Conservation (phyloP, 2,329 filamentous ascomycete genomes). For the Tothia fuscella region DNA sequence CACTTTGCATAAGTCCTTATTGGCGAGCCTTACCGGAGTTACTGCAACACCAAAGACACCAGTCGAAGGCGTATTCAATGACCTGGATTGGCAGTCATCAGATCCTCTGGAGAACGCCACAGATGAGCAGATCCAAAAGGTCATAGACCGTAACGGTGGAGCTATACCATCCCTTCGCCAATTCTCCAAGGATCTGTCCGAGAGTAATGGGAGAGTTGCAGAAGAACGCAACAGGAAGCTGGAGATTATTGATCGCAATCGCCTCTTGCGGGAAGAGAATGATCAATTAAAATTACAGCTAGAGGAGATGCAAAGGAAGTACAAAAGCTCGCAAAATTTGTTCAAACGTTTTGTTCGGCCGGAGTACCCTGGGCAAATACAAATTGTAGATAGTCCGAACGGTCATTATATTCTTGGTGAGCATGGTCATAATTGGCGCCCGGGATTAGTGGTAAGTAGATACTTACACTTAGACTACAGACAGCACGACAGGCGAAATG, state of each 20-base stretch:
- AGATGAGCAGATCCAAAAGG: slow-evolving; percentile 7
- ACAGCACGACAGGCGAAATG: slow-evolving; percentile 9
- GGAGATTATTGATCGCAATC: slow-evolving; percentile 8
- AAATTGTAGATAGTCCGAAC: slow-evolving; percentile 11
- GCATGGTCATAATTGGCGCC: no score
- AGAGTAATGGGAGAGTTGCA: slow-evolving; percentile 8
- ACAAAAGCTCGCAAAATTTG: slow-evolving; percentile 7
- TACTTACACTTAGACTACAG: not conserved
- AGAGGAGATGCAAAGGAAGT: slow-evolving; percentile 8
- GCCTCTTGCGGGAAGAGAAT: slow-evolving; percentile 6
- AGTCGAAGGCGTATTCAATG: slow-evolving; percentile 5
- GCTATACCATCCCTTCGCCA: slow-evolving; percentile 3
- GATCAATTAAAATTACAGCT: slow-evolving; percentile 9
- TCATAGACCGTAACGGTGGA: slow-evolving; percentile 8
- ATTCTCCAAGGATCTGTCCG: slow-evolving; percentile 10
- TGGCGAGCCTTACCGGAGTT: slow-evolving; percentile 3
- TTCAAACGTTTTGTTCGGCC: slow-evolving; percentile 8
- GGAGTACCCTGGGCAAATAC: slow-evolving; percentile 8
- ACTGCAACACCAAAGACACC: not conserved
- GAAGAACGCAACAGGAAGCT: slow-evolving; percentile 9
- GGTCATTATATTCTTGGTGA: slow-evolving; percentile 8
- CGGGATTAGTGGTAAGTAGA: not conserved
- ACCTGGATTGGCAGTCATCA: slow-evolving; percentile 6
- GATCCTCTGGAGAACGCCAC: slow-evolving; percentile 9
- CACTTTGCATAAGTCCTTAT: slow-evolving; percentile 8